Conservation (phyloP, 2,329 filamentous ascomycete species). For the Fusarium cyanostomum region DNA sequence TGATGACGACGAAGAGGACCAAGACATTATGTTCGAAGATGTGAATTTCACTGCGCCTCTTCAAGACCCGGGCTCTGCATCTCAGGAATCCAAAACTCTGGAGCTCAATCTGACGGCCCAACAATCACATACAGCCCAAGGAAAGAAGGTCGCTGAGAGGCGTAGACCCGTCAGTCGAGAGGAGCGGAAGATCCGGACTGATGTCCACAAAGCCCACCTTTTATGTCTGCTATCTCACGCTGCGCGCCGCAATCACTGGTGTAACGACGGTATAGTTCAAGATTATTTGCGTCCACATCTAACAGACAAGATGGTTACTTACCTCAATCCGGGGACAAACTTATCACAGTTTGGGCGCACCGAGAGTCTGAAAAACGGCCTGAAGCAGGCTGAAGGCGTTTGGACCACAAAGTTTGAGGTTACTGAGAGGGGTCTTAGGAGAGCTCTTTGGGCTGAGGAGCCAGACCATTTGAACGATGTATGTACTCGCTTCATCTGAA, state of each 20-base stretch:
- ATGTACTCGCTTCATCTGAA: slow-evolving; percentile 38
- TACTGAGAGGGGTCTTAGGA: slow-evolving; percentile 74
- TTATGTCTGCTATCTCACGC: slow-evolving; percentile 84
- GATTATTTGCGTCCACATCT: slow-evolving; percentile 71
- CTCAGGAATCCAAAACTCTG: slow-evolving; percentile 50
- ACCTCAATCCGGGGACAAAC: slow-evolving; percentile 73
- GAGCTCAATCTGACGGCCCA: slow-evolving; percentile 64
- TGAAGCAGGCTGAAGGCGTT: slow-evolving; percentile 72
- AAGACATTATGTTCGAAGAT: slow-evolving; percentile 59
- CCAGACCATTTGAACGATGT: slow-evolving; percentile 68
- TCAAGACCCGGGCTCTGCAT: slow-evolving; percentile 29
- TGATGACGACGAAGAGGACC: slow-evolving; percentile 55
- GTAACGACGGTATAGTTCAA: slow-evolving; percentile 79
- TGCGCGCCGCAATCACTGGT: slow-evolving; percentile 85
- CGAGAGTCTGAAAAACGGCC: slow-evolving; percentile 79
- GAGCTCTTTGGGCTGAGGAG: slow-evolving; percentile 79
- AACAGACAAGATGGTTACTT: slow-evolving; percentile 69
- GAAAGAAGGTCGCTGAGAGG: slow-evolving; percentile 50
- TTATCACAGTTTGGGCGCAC: slow-evolving; percentile 80
- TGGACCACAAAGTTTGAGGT: slow-evolving; percentile 78
- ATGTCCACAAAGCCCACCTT: slow-evolving; percentile 88
- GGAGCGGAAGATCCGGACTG: slow-evolving; percentile 67
- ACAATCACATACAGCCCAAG: slow-evolving; percentile 45
- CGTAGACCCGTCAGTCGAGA: slow-evolving; percentile 63
- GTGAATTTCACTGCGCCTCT: slow-evolving; percentile 54